A percentile compares a stretch with the other conserved stretches of the same genome.
These are phyloP conservation scores for Aureobasidium sp. DNA, from an alignment of 2,329 filamentous ascomycete species.

Conservation along the genomic window DNA sequence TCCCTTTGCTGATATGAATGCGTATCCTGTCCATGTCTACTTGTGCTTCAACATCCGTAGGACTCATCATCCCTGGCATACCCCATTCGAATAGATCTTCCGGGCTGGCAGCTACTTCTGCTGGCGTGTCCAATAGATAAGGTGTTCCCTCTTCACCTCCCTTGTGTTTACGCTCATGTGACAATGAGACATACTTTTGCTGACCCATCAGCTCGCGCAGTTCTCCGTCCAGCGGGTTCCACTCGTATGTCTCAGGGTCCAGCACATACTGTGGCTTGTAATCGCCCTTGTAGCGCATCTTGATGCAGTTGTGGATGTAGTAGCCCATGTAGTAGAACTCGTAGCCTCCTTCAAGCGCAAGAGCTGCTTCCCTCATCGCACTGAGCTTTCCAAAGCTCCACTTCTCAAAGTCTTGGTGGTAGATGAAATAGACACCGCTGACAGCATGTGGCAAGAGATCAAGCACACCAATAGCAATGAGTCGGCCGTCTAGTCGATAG, in stretches of 20 bases:
- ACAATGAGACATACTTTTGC: slow-evolving; percentile 48
- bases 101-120: slow-evolving; percentile 29
- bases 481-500: slow-evolving; percentile 67
- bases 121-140: slow-evolving; percentile 19
- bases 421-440: slow-evolving; percentile 78
- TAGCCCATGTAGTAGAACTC: slow-evolving; percentile 77
- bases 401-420: slow-evolving; percentile 65
- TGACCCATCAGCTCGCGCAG: slow-evolving; percentile 41
- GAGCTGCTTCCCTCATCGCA: slow-evolving; percentile 63
- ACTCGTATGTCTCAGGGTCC: slow-evolving; percentile 47
- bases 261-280: slow-evolving; percentile 69
- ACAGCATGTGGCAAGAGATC: slow-evolving; percentile 71
- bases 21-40: slow-evolving; percentile 55
- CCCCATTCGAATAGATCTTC: slow-evolving; percentile 52
- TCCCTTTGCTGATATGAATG: slow-evolving; percentile 40
- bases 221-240: slow-evolving; percentile 28
- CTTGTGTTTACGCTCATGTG: slow-evolving; percentile 27
- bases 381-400: slow-evolving; percentile 69
- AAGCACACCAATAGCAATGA: slow-evolving; percentile 70
- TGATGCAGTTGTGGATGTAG: slow-evolving; percentile 73
- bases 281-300: slow-evolving; percentile 81
- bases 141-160: slow-evolving; percentile 21
- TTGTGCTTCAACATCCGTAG: slow-evolving; percentile 44
- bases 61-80: slow-evolving; percentile 60
- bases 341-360: slow-evolving; percentile 64